Conservation (phyloP, 2,329 filamentous ascomycete species). For the Pyrenochaeta sp. region DNA sequence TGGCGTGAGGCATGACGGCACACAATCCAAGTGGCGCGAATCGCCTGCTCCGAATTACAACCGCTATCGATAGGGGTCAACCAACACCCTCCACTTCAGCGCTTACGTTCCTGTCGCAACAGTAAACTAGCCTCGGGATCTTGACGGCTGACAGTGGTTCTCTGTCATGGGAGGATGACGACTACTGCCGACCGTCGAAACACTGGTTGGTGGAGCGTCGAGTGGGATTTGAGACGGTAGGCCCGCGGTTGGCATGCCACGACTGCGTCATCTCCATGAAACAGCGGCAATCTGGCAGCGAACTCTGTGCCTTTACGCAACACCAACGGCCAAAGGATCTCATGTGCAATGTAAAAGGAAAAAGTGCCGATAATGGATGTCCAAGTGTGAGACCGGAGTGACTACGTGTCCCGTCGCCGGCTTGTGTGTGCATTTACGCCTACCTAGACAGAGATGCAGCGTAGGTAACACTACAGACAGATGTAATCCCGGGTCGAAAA, state of each 20-base stretch:
- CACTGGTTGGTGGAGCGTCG: slow-evolving; percentile 3
- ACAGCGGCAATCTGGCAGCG: slow-evolving; percentile 25
- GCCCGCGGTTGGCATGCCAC: slow-evolving; percentile 5
- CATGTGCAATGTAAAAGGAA: too few species aligned
- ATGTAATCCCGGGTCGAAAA: not conserved
- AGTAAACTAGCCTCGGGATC: not conserved
- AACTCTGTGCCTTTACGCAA: too few species aligned
- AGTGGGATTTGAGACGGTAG: slow-evolving; percentile 19
- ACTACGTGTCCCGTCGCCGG: too few species aligned
- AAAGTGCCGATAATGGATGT: too few species aligned
- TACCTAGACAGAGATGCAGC: too few species aligned
- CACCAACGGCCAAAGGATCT: too few species aligned
- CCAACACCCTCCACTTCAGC: slow-evolving; percentile 6
- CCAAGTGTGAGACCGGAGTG: too few species aligned
- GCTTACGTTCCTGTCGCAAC: slow-evolving; percentile 14
- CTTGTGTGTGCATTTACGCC: too few species aligned
- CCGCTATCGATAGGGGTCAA: slow-evolving; percentile 6
- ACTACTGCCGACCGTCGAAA: slow-evolving; percentile 11
- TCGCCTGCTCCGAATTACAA: slow-evolving; percentile 12
- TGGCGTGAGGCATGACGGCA: too few species aligned
- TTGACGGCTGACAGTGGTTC: slow-evolving; percentile 4
- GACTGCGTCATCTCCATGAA: slow-evolving; percentile 31
- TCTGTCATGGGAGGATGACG: slow-evolving; percentile 6
- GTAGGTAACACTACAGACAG: too few species aligned
- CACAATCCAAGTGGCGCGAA: not conserved